Evolutionary conservation across 2,329 filamentous ascomycete species (phyloP).

Genomic region (Coniochaeta pulveracea): DNA sequence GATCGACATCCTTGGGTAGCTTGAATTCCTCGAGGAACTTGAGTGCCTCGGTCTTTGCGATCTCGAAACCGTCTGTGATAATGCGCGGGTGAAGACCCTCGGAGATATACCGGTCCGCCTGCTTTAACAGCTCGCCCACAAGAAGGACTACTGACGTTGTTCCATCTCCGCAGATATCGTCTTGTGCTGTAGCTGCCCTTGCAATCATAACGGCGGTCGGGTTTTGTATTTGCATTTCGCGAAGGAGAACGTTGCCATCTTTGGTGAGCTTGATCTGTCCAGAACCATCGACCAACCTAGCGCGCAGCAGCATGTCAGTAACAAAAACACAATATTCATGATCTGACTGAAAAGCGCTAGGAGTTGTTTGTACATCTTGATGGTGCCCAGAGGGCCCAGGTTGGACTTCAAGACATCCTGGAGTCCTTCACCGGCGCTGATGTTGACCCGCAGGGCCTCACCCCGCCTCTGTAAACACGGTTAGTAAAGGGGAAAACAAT

Average conservation of each 20-base stretch:
- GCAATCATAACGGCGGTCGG: constrained; percentile 84
- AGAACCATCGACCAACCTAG: constrained; percentile 57
- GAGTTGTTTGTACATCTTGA: constrained; percentile 90
- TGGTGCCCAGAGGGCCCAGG: constrained; percentile 81
- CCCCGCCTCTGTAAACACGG: constrained; percentile 62
- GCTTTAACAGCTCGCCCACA: constrained; percentile 94
- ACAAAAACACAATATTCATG: no score
- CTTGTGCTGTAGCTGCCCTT: constrained; percentile 85
- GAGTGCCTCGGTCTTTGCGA: constrained; percentile 85
- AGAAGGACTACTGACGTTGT: constrained; percentile 93
- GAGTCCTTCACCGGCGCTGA: constrained; percentile 86
- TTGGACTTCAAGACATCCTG: constrained; percentile 95
- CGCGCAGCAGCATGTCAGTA: constrained; percentile 4
- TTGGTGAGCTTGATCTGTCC: constrained; percentile 96
- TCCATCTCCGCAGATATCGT: constrained; percentile 96
- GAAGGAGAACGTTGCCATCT: constrained; percentile 79
- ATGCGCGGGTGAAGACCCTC: constrained; percentile 96
- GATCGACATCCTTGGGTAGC: constrained; percentile 74
- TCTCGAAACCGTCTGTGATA: constrained; percentile 94
- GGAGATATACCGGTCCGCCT: constrained; percentile 89
- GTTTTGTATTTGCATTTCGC: constrained; percentile 92
- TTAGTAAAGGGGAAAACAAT: constrained; percentile 22
- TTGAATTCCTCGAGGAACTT: constrained; percentile 97
- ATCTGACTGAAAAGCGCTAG: background rate
- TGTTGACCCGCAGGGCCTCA: constrained; percentile 95